A percentile compares a stretch with the other conserved stretches of the same genome.
Evolutionary conservation across 805 yeast species (phyloP).

Genomic region (Kodamaea neixiangensis): DNA sequence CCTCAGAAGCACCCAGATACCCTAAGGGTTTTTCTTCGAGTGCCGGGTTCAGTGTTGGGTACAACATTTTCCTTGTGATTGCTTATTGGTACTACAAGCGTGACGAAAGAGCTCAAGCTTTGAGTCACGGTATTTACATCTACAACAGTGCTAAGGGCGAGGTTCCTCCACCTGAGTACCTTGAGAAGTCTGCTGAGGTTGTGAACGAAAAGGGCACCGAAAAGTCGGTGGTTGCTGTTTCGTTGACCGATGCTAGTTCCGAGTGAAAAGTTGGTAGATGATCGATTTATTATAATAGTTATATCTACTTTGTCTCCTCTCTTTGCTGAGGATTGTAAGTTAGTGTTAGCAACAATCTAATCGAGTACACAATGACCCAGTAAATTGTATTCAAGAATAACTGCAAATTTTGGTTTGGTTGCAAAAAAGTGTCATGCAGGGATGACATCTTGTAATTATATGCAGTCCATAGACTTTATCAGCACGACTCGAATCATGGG

Average conservation of each 20-base stretch:
- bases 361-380: no score
- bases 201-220: not conserved
- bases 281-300: not conserved
- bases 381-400: no score
- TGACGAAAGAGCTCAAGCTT: slow-evolving; percentile 26
- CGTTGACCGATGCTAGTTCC: not conserved
- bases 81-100: slow-evolving; percentile 47
- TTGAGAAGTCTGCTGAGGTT: not conserved
- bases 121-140: slow-evolving; percentile 21
- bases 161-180: not conserved
- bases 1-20: slow-evolving; percentile 25
- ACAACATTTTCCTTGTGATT: slow-evolving; percentile 21
- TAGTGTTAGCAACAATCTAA: no score
- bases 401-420: no score
- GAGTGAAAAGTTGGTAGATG: not conserved
- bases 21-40: slow-evolving; percentile 27
- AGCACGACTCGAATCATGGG: no score
- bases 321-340: no score
- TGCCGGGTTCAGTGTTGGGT: slow-evolving; percentile 40
- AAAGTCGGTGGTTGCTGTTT: not conserved
- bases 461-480: no score
- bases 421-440: no score
- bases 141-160: slow-evolving; percentile 17
- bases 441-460: no score
- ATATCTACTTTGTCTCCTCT: not conserved